Evolutionary conservation across 1,139 yeast species (phyloP), one percentile per base, ranked within the genome.

Genomic region (Suhomyces chickasaworum): DNA sequence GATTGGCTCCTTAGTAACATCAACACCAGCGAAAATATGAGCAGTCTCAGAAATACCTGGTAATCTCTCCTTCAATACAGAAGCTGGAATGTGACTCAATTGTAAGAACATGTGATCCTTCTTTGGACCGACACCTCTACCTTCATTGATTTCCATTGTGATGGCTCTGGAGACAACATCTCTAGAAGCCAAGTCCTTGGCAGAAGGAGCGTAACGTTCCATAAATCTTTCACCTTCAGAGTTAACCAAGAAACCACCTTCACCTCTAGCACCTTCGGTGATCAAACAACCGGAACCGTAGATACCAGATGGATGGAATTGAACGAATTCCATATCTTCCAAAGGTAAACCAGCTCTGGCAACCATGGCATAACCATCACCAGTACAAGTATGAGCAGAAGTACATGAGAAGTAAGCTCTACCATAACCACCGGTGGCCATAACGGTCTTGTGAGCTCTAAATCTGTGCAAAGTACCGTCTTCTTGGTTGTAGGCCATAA

Each of bases 1-100:
- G 67, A 95, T 95, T 65, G 99, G 99, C 77, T 93, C 97, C 80
- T 93, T 93, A 56, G 99, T 93, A 56, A 93, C 98, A 72, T 93
- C 99, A 58, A 93, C 99, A 78, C 99, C 99, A 44, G 99, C 97
- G 64, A 93, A 93, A 72, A 93, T 93, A 58, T 91, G 89, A 38
- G 98, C 99, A 52, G 99, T 93, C 78, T 93, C 98, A 55, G 98
- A 90, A 62, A 93, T 93, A 86, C 99, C 99, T 60, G 99, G 99
- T 65, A 93, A 81, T 79, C 99, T 88, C 78, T 90, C 97, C 68
- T 89, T 83, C 65, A 93, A 80, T 41, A 93, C 97, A 46, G 86
- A 74, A 41, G 97, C 87, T 46, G 99, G 99, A 66, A 93, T 78
- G 69, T 93, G 99, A 51, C 93, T 85, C 68, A 93, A 82, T 78